Conservation (phyloP, 768 basidiomycete genomes). For the Dendrothele bispora region DNA sequence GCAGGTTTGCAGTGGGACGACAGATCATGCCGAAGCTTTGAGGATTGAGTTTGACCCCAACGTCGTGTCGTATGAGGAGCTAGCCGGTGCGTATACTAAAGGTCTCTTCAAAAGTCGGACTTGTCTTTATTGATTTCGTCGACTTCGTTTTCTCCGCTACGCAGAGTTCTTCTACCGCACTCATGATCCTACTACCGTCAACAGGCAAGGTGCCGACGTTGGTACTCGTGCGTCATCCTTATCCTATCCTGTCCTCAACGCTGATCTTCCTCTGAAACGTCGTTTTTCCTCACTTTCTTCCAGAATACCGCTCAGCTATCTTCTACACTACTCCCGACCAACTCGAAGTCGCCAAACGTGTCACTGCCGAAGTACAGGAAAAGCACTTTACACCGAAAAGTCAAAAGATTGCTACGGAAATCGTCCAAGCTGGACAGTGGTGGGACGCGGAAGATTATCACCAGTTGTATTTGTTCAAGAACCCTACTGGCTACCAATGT, state of each 20-base stretch:
- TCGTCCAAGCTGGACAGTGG: slow-evolving; percentile 72
- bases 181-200: slow-evolving; percentile 86
- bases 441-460: slow-evolving; percentile 84
- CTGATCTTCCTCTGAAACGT: no score
- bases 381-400: slow-evolving; percentile 78
- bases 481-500: slow-evolving; percentile 90
- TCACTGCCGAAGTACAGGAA: slow-evolving; percentile 81
- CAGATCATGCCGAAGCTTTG: slow-evolving; percentile 88
- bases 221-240: slow-evolving; percentile 73
- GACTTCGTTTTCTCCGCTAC: neutral
- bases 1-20: slow-evolving; percentile 76
- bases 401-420: slow-evolving; percentile 76
- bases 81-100: slow-evolving; percentile 82
- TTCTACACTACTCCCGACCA: slow-evolving; percentile 81
- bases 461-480: slow-evolving; percentile 80
- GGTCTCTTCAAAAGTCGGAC: no score
- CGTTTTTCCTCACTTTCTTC: neutral
- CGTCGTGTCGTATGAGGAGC: slow-evolving; percentile 76
- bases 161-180: slow-evolving; percentile 93
- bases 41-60: slow-evolving; percentile 84
- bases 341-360: slow-evolving; percentile 62
- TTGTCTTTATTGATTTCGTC: neutral
- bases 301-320: slow-evolving; percentile 94
- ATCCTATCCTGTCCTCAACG: neutral
- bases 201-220: slow-evolving; percentile 74